Conservation (phyloP, 2,329 filamentous ascomycete species). For the Calonectria honghensis region DNA sequence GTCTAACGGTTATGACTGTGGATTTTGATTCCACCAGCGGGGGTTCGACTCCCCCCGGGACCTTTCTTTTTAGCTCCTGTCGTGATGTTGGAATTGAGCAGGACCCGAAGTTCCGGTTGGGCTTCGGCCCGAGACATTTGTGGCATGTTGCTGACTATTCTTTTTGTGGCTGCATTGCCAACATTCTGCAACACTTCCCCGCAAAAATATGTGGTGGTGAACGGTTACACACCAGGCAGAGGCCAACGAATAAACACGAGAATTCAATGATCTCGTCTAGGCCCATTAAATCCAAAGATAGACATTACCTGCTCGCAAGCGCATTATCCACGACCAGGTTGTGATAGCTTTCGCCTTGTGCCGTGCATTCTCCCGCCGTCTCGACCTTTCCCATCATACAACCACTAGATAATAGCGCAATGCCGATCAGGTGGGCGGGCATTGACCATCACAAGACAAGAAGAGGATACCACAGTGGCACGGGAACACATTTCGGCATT, state of each 20-base stretch:
- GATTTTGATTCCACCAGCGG: slow-evolving; percentile 40
- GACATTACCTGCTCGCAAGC: background rate
- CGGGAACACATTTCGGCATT: slow-evolving; percentile 8
- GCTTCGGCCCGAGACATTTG: background rate
- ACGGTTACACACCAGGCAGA: background rate
- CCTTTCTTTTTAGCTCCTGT: slow-evolving; percentile 1
- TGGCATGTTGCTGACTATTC: background rate
- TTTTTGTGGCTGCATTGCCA: slow-evolving; percentile 19
- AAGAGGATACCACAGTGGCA: background rate
- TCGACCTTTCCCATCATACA: background rate
- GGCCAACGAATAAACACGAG: background rate
- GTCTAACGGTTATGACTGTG: slow-evolving; percentile 40
- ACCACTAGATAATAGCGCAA: slow-evolving; percentile 7
- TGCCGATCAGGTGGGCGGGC: background rate
- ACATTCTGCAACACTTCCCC: background rate
- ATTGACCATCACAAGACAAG: background rate
- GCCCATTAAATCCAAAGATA: background rate
- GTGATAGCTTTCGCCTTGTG: background rate
- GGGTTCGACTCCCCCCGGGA: slow-evolving; percentile 37
- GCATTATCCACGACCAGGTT: background rate
- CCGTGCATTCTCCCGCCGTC: background rate
- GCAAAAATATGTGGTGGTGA: background rate
- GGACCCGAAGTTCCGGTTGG: background rate
- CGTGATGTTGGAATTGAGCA: background rate
- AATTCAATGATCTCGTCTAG: background rate